Evolutionary conservation across 805 yeast species (phyloP), one percentile per base, ranked within the genome.

Genomic region (Deakozyma indianensis): DNA sequence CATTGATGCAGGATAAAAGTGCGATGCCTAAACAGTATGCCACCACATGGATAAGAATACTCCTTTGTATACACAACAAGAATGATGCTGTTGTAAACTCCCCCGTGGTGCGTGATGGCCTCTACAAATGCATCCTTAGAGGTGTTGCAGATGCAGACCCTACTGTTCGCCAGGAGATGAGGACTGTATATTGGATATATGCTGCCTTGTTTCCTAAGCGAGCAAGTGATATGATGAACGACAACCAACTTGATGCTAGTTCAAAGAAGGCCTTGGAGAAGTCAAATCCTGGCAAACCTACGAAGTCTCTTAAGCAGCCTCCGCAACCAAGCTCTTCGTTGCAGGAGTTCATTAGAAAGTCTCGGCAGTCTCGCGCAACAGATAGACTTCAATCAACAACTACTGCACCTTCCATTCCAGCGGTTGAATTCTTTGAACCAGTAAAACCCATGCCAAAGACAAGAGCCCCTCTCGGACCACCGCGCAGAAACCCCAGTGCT

Each of bases 91-190:
- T 62, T 42, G 64, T 60, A 43, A 43, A 46, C 18, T 32, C 38
- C 43, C 42, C 65, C 0, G 53, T 64, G 41, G 65, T 64, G 11
- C 46, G 67, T 7, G 82, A 71, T 16, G 53, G 61, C 3, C 59
- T 79, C 1, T 78, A 68, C 27, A 74, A 68, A 42, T 65, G 78
- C 50, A 56, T 85, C 1, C 49, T 63, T 2, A 78, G 75, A 52
- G 80, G 90, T 20, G 65, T 92, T 0, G 58, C 75, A 0, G 97
- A 88, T 59, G 84, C 95, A 0, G 81, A 82, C 48, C 85, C 88
- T 0, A 65, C 74, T 0, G 96, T 84, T 0, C 71, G 96, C 51
- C 94, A 78, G 53, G 66, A 76, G 0, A 83, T 80, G 66, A 73
- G 95, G 57, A 65, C 68, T 2, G 69, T 86, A 0, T 90, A 72